Percentiles rank a stretch among this genome's conserved stretches.
phyloP scores from a whole-genome alignment of 345 rosid genomes.

The Durio zibethinus region DNA sequence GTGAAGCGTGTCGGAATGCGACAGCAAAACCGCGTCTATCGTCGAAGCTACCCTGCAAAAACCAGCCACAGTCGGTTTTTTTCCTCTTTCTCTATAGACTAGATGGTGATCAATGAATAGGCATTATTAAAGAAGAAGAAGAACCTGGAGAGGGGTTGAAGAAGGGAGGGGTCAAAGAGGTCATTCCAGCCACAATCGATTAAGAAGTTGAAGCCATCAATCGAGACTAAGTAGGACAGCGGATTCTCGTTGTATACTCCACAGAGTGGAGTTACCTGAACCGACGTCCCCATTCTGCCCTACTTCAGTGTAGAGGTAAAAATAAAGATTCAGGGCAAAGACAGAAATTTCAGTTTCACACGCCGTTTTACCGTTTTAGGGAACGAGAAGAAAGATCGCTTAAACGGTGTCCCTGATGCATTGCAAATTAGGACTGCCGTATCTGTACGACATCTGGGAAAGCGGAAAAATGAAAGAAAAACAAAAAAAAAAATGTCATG shows the following conservation, averaged over 20 bases:
- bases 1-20: slow-evolving; percentile 87
- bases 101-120: not conserved
- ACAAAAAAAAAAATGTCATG: too few relatives aligned
- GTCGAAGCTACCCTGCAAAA: slow-evolving; percentile 67
- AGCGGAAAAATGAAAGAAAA: too few relatives aligned
- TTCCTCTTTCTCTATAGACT: too few relatives aligned
- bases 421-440: not conserved
- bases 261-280: slow-evolving; percentile 72
- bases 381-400: not conserved
- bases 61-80: not conserved
- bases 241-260: slow-evolving; percentile 97
- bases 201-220: slow-evolving; percentile 85
- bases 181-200: slow-evolving; percentile 99
- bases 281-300: slow-evolving; percentile 83
- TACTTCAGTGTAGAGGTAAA: not conserved
- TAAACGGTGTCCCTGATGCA: not conserved
- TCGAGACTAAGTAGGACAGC: slow-evolving; percentile 75
- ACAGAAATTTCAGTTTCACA: not conserved
- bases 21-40: slow-evolving; percentile 80
- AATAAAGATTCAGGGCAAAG: not conserved
- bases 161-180: slow-evolving; percentile 78
- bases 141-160: slow-evolving; percentile 85
- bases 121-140: not conserved
- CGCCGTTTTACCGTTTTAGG: not conserved
- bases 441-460: too few relatives aligned